Evolutionary conservation across 2,329 filamentous ascomycete species (phyloP).

Genomic region (Blastomyces silverae): DNA sequence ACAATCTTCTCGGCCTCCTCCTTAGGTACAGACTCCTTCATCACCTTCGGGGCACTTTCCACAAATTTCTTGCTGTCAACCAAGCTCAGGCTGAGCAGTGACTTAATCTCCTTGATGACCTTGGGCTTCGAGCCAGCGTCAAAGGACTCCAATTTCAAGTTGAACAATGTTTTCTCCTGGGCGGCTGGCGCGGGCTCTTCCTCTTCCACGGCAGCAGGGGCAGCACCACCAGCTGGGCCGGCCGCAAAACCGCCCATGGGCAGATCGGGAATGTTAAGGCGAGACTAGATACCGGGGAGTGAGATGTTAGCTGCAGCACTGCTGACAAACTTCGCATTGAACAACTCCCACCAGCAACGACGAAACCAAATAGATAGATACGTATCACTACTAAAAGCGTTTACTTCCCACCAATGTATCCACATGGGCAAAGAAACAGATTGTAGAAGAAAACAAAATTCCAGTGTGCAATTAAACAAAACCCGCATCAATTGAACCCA

Average conservation of each 20-base stretch:
- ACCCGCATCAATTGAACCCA: slow-evolving; percentile 34
- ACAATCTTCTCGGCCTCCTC: slow-evolving; percentile 99
- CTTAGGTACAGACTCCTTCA: slow-evolving; percentile 99
- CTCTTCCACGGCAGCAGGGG: slow-evolving; percentile 59
- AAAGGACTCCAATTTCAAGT: slow-evolving; percentile 84
- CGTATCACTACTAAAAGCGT: not conserved
- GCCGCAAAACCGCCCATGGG: slow-evolving; percentile 86
- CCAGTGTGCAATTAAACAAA: not conserved
- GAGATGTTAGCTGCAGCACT: not conserved
- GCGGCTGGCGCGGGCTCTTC: slow-evolving; percentile 82
- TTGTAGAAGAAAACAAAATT: not conserved
- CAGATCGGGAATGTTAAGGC: slow-evolving; percentile 96
- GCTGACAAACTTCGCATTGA: not conserved
- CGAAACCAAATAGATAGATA: not conserved
- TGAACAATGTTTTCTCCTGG: slow-evolving; percentile 95
- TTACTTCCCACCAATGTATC: not conserved
- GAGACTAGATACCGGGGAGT: slow-evolving; percentile 53
- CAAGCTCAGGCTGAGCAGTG: slow-evolving; percentile 84
- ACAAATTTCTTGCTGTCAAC: slow-evolving; percentile 99
- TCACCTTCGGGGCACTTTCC: slow-evolving; percentile 91
- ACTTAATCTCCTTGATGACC: slow-evolving; percentile 99
- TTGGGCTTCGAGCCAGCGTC: slow-evolving; percentile 89
- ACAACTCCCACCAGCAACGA: not conserved
- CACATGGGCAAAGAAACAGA: not conserved
- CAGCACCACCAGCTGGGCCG: slow-evolving; percentile 47